Base-by-base conservation (phyloP, 352 stramenopile genomes). In the Pythium rhizo-oryzae region DNA sequence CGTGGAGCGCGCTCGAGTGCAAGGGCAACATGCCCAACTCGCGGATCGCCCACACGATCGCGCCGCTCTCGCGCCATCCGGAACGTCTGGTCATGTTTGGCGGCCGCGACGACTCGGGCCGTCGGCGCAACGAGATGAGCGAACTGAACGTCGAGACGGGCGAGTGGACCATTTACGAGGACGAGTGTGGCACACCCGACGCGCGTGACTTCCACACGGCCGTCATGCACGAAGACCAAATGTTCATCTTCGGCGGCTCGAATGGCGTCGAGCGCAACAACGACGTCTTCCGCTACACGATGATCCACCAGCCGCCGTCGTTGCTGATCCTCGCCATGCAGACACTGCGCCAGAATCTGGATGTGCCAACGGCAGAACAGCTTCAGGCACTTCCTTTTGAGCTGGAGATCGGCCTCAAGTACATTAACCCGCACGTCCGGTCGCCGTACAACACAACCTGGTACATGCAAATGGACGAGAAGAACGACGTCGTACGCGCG, bases 251-350 rank as follows among this genome's bases (percentile, higher is more conserved):
- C 39, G 87, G 87, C 50, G 87, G 87, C 25, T 94, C 87, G 7
- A 94, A 94, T 46, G 87, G 87, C 21, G 76, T 88, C 25, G 84
- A 94, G 74, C 74, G 86, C 24, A 94, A 91, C 72, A 94, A 92
- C 35, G 84, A 94, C 51, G 80, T 94, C 25, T 89, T 85, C 68
- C 86, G 84, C 30, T 92, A 82, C 68, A 82, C 77, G 11, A 72
- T 86, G 65, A 67, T 72, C 15, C 76, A 90, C 59, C 77, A 92
- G 65, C 82, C 84, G 7, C 76, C 86, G 39, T 83, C 86, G 24
- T 70, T 94, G 44, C 39, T 91, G 54, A 81, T 93, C 33, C 62
- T 94, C 25, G 81, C 84, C 1, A 90, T 94, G 79, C 82, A 91
- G 51, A 69, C 80, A 41, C 39, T 94, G 25, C 82, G 79, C 43